Base-by-base conservation (phyloP, 768 basidiomycete species). In the Pisolithus tinctorius region DNA sequence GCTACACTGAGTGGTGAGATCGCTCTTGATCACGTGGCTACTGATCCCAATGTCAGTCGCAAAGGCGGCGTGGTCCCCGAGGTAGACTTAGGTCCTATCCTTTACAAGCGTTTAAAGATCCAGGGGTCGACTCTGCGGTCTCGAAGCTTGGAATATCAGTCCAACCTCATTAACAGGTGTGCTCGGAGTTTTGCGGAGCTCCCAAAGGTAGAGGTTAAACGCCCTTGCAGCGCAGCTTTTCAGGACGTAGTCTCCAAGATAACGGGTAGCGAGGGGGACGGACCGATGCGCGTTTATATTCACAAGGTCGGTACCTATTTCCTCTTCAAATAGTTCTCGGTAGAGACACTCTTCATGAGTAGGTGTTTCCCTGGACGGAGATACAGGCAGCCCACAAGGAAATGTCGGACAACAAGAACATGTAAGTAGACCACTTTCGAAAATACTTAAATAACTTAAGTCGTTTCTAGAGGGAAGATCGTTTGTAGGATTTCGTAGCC, bases 61-160 rank as follows among this genome's bases (percentile, higher is more conserved):
- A 49, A 60, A 87, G 86, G 86, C 41, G 61, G 66, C 29, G 68
- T 73, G 16, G 75, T 83, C 14, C 64, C 76, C 13, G 69, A 69
- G 13, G 69, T 82, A 51, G 76, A 85, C 64, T 70, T 96, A 43
- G 60, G 59, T 5, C 83, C 82, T 9, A 79, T 96, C 49, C 71
- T 95, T 51, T 83, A 74, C 67, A 97, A 94, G 71, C 83, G 93
- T 16, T 79, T 96, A 47, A 82, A 84, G 25, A 84, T 97, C 47
- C 84, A 92, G 67, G 93, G 93, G 20, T 89, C 90, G 20, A 95
- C 92, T 2, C 71, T 96, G 29, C 82, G 93, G 23, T 81, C 85
- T 29, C 81, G 90, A 42, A 77, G 80, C 25, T 60, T 74, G n/a
- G 72, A 77, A 55, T 96, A 95, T 66, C 92, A 96, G 67, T 74